Evolutionary conservation across 805 yeast genomes (phyloP), one percentile per base, ranked within the genome.

Genomic region (Suhomyces sp.): DNA sequence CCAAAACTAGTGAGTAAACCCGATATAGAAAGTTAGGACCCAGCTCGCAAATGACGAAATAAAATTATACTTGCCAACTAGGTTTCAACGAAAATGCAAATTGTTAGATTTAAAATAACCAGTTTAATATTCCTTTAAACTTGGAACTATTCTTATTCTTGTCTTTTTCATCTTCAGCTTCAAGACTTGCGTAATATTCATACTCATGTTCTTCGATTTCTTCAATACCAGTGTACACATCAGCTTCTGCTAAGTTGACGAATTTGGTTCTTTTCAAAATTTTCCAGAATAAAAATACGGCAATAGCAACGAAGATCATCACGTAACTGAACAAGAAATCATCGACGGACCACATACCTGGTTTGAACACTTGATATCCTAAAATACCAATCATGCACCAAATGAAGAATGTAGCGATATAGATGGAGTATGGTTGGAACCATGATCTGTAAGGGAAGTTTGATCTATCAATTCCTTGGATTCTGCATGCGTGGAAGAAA

Each of bases 321-420:
- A 90, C 73, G 63, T 90, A 90, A 61, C 81, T 80, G 69, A 83
- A 87, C 59, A 88, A 72, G 69, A 90, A 90, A 7, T 76, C 71
- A 53, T 83, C 76, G 17, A 78, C 76, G 17, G 76, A 66, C 91
- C 93, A 89, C 51, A 72, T 64, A 5, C 87, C 89, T 12, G 85
- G 84, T 45, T 85, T 66, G 68, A 90, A 88, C 1, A 85, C 88
- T 2, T 79, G 71, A 70, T 87, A 90, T 5, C 96, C 96, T 70
- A 66, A 82, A 68, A 60, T 81, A 63, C 88, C 88, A 77, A 52
- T 73, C 65, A 53, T 76, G 5, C 79, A 64, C 67, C 69, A 63
- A 47, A 71, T 58, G 54, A 71, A 66, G 49, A 61, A 61, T 2
- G 68, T 63, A 17, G 74, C 65, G 49, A 71, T 53, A 38, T 59